Base-by-base conservation (phyloP, 1,284 basidiomycete genomes). In the Inonotus hispidus region DNA sequence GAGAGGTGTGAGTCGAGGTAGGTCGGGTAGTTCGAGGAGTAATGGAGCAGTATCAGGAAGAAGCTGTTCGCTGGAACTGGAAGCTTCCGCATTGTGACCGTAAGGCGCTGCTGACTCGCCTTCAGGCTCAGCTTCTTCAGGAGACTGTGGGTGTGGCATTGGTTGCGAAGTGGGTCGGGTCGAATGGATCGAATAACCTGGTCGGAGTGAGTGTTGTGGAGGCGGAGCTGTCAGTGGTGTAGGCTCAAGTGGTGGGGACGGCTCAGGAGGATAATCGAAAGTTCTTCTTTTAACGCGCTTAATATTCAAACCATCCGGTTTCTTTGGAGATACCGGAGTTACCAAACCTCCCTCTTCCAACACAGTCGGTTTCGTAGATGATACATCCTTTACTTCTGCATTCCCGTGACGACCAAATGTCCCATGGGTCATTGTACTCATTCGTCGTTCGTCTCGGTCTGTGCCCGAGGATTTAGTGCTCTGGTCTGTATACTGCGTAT, bases 171-270 rank as follows among this genome's bases (percentile, higher is more conserved):
- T 41, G 14, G 54, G 53, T 11, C 32, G 60, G 21, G 53, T 49
- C 16, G 50, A 23, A 27, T 21, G 59, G 21, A 23, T 25, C 23
- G 58, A 39, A 25, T 23, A 53, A 19, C 41, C 49, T 45, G 46
- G 43, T 27, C 56, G 56, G 13, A 38, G 39, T 5, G 41, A 29
- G n/a, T 43, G 45, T 23, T 11, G 29, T 13, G 50, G 41, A 23
- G 60, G 60, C 19, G 60, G 60, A 47, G 57, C 56, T 37, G 60
- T 46, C 11, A 62, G 56, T 2, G 60, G 60, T 3, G 60, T 38
- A 25, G 56, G 46, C 11, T 29, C 35, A 19, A 62, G 56, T 3
- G 60, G 60, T 16, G 60, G 60, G 4, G 60, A 62, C 2, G 60
- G 60, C 38, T 62, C 60, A 2, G 49, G 56, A 13, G 60, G 49